Conservation (phyloP, 345 rosid species). For the Acer saccharum region DNA sequence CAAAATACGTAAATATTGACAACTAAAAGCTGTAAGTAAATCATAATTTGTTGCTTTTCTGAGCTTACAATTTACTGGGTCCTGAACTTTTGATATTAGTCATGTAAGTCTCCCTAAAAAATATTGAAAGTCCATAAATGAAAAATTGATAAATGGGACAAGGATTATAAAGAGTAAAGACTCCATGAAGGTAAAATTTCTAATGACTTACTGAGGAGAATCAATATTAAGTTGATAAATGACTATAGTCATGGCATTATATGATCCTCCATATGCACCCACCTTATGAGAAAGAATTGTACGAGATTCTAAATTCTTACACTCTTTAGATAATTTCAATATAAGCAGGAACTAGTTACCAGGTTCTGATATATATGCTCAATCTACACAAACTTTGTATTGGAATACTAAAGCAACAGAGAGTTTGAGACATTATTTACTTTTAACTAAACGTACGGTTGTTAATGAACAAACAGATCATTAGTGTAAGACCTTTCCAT, state of each 20-base stretch:
- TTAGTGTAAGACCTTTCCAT: neutral
- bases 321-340: neutral
- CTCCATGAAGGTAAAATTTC: neutral
- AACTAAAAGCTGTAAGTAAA: neutral
- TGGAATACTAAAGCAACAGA: neutral
- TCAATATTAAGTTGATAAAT: neutral
- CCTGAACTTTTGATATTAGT: neutral
- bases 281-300: neutral
- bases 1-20: neutral
- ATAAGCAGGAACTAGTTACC: neutral
- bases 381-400: neutral
- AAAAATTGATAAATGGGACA: neutral
- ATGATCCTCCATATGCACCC: neutral
- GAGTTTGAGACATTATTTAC: neutral
- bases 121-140: neutral
- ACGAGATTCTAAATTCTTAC: neutral
- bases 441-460: neutral
- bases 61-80: neutral
- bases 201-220: neutral
- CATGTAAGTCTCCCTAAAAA: constrained; percentile 1
- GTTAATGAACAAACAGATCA: neutral
- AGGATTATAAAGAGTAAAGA: neutral
- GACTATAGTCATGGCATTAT: neutral
- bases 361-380: neutral
- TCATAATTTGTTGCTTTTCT: neutral